These are phyloP conservation scores for Solanum chilense DNA, from an alignment of 257 asterid genomes.

Conservation along the genomic window DNA sequence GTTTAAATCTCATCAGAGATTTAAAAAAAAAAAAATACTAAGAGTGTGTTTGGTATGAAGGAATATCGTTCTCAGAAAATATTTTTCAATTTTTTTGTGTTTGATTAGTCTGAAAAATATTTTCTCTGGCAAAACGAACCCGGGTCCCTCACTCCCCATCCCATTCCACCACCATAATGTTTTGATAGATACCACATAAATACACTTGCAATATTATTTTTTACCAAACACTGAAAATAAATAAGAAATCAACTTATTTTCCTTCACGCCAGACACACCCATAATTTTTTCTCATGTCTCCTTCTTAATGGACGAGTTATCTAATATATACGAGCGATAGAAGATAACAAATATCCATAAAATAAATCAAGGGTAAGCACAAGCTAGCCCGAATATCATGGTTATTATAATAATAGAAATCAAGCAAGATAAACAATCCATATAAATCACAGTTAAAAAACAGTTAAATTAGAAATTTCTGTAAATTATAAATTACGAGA, in stretches of 20 bases:
- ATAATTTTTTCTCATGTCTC: too few relatives aligned
- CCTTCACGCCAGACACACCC: neutral
- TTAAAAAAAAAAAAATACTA: neutral
- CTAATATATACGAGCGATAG: neutral
- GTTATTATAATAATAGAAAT: neutral
- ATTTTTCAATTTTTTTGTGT: neutral
- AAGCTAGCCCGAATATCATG: neutral
- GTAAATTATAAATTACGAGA: neutral
- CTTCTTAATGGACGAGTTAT: too few relatives aligned
- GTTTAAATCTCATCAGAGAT: neutral
- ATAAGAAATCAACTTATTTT: neutral
- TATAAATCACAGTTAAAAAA: neutral
- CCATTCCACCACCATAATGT: neutral
- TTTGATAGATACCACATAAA: too few relatives aligned
- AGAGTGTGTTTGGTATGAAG: neutral
- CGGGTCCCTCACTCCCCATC: neutral
- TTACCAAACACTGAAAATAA: too few relatives aligned
- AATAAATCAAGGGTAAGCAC: neutral
- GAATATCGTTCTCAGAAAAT: neutral
- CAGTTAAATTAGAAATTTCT: neutral
- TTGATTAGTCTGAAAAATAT: neutral
- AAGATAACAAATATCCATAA: neutral
- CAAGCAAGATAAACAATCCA: neutral
- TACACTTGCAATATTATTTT: neutral
- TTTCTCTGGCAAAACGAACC: neutral